phyloP scores from a whole-genome alignment of 441 rosid species.

The Brassica hybrid region DNA sequence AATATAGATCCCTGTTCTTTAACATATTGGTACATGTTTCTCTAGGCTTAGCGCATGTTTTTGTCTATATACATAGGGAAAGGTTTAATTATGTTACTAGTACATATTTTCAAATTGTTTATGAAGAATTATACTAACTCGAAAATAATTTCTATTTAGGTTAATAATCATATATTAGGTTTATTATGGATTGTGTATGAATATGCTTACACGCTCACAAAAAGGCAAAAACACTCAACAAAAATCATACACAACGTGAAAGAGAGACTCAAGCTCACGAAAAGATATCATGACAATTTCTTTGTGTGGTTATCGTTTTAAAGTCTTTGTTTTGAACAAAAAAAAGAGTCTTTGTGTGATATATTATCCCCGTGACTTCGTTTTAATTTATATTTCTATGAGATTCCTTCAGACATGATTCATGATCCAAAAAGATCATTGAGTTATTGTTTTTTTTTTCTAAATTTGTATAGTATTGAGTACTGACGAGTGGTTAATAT shows the following conservation, averaged over 20 bases:
- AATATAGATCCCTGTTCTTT: too few species aligned
- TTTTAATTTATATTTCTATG: too few species aligned
- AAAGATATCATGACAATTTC: constrained; percentile 3
- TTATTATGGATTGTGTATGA: neutral
- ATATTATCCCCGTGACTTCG: neutral
- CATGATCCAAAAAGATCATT: constrained; percentile 2
- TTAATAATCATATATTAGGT: neutral
- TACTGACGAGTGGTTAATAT: neutral
- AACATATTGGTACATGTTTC: too few species aligned
- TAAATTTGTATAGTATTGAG: neutral
- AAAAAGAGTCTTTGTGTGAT: neutral
- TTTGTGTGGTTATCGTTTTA: neutral
- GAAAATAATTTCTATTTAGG: too few species aligned
- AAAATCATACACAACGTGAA: neutral
- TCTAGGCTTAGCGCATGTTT: too few species aligned
- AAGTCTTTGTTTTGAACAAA: too few species aligned
- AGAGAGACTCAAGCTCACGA: neutral
- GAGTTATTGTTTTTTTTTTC: neutral
- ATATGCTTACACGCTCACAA: neutral
- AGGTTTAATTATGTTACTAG: neutral
- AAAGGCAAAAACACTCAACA: constrained; percentile 4
- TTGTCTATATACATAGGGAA: too few species aligned
- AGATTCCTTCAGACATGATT: too few species aligned
- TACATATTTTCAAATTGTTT: neutral
- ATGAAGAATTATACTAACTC: too few species aligned